phyloP scores from a whole-genome alignment of 139 green algal species.

The Chlorella sp. region DNA sequence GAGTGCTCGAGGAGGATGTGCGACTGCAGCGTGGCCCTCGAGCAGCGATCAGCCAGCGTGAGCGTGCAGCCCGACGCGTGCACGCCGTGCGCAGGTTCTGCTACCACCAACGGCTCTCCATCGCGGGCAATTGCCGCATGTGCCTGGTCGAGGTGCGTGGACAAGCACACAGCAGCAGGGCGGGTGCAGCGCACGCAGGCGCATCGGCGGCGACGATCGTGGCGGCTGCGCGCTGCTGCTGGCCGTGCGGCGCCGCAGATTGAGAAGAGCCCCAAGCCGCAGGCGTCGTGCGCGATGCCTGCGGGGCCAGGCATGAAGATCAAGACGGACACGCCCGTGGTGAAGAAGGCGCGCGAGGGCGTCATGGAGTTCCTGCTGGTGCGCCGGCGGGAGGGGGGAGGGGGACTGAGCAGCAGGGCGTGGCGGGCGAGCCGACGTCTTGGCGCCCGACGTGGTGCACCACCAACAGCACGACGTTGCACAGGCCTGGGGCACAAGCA shows the following conservation, averaged over 20 bases:
- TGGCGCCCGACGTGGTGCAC: no score
- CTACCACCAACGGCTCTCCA: conserved; percentile 96
- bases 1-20: no score
- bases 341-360: conserved; percentile 98
- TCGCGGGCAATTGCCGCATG: conserved; percentile 99
- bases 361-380: conserved; percentile 99
- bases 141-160: conserved; percentile 91
- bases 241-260: conserved; percentile 54
- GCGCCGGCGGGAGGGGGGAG: not conserved
- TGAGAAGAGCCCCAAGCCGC: conserved; percentile 94
- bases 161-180: no score
- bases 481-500: no score
- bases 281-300: conserved; percentile 97
- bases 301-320: conserved; percentile 93
- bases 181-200: not conserved
- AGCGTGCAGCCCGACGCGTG: no score
- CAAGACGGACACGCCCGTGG: conserved; percentile 88
- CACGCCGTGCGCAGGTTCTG: conserved; percentile 92
- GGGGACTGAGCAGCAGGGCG: no score
- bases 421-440: no score
- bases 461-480: no score
- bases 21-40: no score
- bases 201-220: not conserved
- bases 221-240: not conserved
- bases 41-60: no score